Conservation (phyloP, 345 rosid species). For the Salix purpurea region DNA sequence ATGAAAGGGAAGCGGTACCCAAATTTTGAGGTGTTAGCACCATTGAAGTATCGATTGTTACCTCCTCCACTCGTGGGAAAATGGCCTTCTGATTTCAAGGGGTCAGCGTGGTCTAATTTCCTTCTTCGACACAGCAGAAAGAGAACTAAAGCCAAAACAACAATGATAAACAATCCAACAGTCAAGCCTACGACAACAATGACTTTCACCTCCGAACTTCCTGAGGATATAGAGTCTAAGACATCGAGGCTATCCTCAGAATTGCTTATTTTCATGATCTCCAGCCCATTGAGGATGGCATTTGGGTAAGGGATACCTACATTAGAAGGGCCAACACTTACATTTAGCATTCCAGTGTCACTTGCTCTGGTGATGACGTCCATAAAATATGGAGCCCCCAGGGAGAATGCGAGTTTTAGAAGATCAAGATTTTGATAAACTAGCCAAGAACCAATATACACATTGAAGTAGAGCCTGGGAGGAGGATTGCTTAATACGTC, state of each 20-base stretch:
- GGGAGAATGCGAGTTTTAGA: conserved; percentile 15
- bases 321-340: conserved; percentile 60
- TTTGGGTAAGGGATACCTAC: conserved; percentile 6
- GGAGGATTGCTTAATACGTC: conserved; percentile 32
- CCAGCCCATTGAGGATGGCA: conserved; percentile 59
- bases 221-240: conserved; percentile 22
- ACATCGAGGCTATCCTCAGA: conserved; percentile 41
- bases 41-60: conserved; percentile 15
- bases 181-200: conserved; percentile 35
- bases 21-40: conserved; percentile 33
- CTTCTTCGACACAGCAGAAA: conserved; percentile 28
- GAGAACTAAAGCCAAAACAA: conserved; percentile 25
- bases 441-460: conserved; percentile 49
- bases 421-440: conserved; percentile 49
- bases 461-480: conserved; percentile 31
- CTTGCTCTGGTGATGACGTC: conserved; percentile 47
- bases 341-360: conserved; percentile 23
- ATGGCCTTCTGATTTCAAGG: conserved; percentile 25
- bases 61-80: conserved; percentile 18
- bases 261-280: conserved; percentile 62
- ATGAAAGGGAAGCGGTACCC: conserved; percentile 54
- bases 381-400: conserved; percentile 54
- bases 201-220: conserved; percentile 22
- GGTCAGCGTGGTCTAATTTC: conserved; percentile 21
- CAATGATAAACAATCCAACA: conserved; percentile 25